Evolutionary conservation across 768 basidiomycete species (phyloP), one percentile per base, ranked within the genome.

Genomic region (Neoboletus subvelutipes): DNA sequence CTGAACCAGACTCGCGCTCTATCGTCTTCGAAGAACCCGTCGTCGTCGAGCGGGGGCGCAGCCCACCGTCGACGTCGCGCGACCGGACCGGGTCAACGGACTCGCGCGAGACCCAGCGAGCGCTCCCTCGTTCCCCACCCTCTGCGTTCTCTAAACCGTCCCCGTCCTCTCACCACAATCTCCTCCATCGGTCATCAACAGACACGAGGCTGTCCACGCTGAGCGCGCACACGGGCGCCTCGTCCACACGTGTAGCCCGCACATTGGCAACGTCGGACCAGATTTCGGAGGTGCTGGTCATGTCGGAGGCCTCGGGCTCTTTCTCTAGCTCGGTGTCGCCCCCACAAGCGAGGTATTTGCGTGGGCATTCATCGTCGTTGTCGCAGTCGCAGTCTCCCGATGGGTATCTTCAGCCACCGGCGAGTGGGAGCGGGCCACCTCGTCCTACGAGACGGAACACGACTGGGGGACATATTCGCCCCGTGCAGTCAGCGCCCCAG

Each of bases 361-460:
- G 62, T 5, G 59, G 57, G 0, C 66, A 67, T 39, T 45, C 57
- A 2, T 62, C 66, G 20, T 67, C 66, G 11, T 36, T 69, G 43
- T 67, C 67, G 7, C 67, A 69, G 40, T 67, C 67, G 5, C 67
- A 67, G 24, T 66, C 67, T 50, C 73, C 63, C 61, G 84, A 75
- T 65, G 79, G 76, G 4, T 78, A 80, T 66, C 80, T 85, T 4
- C 84, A 83, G 41, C 83, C 84, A 4, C 80, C 83, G 0, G 17
- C 55, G 11, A 52, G 65, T 20, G 58, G 45, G 34, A 58, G 60
- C 8, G 47, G 55, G n/a, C 64, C 72, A 5, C 62, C 54, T 34
- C 80, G 76, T 17, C 81, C 84, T 22, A 68, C 78, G 6, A 80
- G 90, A 15, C 78, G 90, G 26, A 88, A 91, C 64, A 91, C 90